Evolutionary conservation across 768 basidiomycete species (phyloP), one percentile per base, ranked within the genome.

Genomic region (Trametes cingulata): DNA sequence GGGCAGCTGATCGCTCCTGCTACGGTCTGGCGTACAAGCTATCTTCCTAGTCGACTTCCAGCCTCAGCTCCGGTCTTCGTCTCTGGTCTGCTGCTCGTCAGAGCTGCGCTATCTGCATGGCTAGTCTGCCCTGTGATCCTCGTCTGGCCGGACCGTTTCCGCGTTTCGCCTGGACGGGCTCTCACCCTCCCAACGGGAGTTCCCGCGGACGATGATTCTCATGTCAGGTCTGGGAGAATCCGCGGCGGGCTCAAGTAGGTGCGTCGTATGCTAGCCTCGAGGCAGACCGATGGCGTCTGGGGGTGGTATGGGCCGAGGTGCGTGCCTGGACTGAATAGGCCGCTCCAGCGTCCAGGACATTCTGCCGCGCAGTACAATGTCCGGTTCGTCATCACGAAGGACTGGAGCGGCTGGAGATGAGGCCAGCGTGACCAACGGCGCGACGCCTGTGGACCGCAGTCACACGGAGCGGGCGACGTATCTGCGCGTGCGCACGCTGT

Each of bases 181-280:
- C 43, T 25, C 43, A 45, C 22, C 20, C 6, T 33, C 10, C 29
- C 29, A 17, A 33, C 6, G 8, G 8, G 4, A 35, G 36, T 40
- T 27, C 46, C 46, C 47, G 52, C 37, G 25, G n/a, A 37, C 4
- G 36, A 15, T 19, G 37, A 17, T 37, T 20, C 27, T 29, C 25
- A 39, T 25, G 29, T 46, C 58, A 17, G 8, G 36, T 13, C 24
- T 19, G 42, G 51, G 52, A 47, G 39, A n/a, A 48, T 24, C 37
- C 24, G 43, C 47, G 37, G 35, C n/a, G 27, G 19, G 22, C n/a
- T 8, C 15, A 29, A 35, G 46, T 29, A 36, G 20, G 52, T 50
- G 22, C 41, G 46, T 13, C 40, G 59, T 61, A 42, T 48, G 39
- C 49, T 55, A 54, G 46, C 53, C 59, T 55, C 48, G 52, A 49